Conservation (phyloP, 2,329 filamentous ascomycete species). For the Aureobasidium leucospermi region DNA sequence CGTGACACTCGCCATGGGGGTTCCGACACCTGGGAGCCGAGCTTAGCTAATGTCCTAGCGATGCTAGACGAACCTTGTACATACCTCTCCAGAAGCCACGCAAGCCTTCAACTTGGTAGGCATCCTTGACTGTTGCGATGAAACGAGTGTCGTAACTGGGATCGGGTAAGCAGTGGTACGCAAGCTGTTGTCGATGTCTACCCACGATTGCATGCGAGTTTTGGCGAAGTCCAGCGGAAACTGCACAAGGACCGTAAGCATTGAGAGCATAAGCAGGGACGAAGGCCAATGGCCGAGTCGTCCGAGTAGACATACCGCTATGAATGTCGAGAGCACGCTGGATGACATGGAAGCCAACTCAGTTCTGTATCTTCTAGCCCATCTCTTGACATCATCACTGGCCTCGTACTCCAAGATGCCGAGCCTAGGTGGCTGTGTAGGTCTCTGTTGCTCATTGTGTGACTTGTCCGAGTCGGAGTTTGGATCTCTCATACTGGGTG, state of each 20-base stretch:
- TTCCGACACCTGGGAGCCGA: constrained; percentile 55
- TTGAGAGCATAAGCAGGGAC: not conserved
- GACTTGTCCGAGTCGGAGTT: not conserved
- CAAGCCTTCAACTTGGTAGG: constrained; percentile 54
- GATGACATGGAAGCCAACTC: constrained; percentile 72
- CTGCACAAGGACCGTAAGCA: constrained; percentile 24
- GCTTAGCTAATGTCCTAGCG: constrained; percentile 12
- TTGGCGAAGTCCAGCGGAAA: constrained; percentile 87
- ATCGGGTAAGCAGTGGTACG: not conserved
- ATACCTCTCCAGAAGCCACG: constrained; percentile 48
- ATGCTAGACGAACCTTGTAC: constrained; percentile 18
- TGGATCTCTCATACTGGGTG: constrained; percentile 7
- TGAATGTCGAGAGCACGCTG: constrained; percentile 69
- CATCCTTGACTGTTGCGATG: constrained; percentile 64
- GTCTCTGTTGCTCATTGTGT: not conserved
- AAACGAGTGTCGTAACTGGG: constrained; percentile 48
- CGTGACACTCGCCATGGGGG: constrained; percentile 73
- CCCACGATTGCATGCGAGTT: constrained; percentile 72
- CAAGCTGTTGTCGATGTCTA: not conserved
- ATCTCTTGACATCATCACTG: constrained; percentile 41
- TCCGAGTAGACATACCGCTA: constrained; percentile 43
- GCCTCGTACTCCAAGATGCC: not conserved
- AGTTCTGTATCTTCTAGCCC: constrained; percentile 70
- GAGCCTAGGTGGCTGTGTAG: not conserved
- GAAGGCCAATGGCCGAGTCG: not conserved